Percentiles rank a stretch among this genome's conserved stretches.
Evolutionary conservation across 2,329 filamentous ascomycete species (phyloP).

Genomic region (Alternaria dauci): DNA sequence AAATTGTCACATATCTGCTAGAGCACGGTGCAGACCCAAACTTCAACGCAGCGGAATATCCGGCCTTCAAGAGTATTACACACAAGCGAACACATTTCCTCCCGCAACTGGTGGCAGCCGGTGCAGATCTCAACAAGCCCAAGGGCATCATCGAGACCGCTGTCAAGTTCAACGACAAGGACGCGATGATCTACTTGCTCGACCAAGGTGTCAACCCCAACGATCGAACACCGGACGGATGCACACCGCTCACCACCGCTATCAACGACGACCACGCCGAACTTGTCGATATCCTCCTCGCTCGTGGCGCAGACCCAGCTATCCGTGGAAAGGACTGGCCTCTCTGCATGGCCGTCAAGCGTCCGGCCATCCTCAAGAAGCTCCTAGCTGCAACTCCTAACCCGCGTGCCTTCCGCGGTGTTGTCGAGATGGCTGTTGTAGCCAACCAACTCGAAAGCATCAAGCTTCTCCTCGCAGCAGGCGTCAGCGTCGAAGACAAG

Average conservation of each 20-base stretch:
- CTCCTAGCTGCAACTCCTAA: conserved; percentile 65
- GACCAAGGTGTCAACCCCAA: conserved; percentile 69
- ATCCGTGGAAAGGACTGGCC: conserved; percentile 75
- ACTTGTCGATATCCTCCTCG: conserved; percentile 66
- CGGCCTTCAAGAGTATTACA: conserved; percentile 73
- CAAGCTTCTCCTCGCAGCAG: conserved; percentile 70
- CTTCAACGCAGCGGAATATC: conserved; percentile 68
- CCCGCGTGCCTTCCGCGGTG: conserved; percentile 69
- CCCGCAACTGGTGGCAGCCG: conserved; percentile 64
- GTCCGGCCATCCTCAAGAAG: conserved; percentile 66
- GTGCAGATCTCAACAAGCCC: conserved; percentile 66
- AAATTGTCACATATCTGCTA: conserved; percentile 69
- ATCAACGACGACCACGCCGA: conserved; percentile 68
- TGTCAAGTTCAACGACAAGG: conserved; percentile 67
- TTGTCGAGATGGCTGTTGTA: conserved; percentile 72
- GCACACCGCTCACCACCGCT: conserved; percentile 71
- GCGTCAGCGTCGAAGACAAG: conserved; percentile 74
- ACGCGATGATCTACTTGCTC: conserved; percentile 68
- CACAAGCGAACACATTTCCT: conserved; percentile 70
- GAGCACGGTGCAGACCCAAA: conserved; percentile 62
- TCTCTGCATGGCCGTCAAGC: conserved; percentile 71
- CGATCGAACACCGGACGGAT: conserved; percentile 64
- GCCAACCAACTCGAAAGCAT: conserved; percentile 73
- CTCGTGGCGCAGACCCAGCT: conserved; percentile 68
- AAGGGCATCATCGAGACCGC: conserved; percentile 73